Evolutionary conservation across 768 basidiomycete species (phyloP), one percentile per base, ranked within the genome.

Genomic region (Pleurotus pulmonarius): DNA sequence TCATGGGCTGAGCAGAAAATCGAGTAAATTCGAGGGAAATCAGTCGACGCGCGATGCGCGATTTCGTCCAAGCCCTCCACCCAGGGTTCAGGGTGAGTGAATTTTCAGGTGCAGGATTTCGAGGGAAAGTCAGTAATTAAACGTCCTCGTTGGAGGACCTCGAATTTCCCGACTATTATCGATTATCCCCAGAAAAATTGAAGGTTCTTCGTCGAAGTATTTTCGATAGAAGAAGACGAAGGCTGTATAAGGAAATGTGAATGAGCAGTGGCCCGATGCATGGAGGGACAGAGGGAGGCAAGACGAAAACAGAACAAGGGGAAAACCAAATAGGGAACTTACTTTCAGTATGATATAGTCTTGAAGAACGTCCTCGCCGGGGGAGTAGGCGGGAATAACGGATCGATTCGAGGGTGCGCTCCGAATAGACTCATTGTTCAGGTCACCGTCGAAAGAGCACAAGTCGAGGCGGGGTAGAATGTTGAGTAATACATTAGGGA

Each of bases 161-260:
- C 18, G 29, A 29, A 29, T 29, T 29, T 29, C 29, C 29, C 9
- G 29, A 29, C 41, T 20, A 37, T 16, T 37, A 13, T 4, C n/a
- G 29, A 16, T 34, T 49, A 15, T 29, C 49, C 11, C 20, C 29
- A 29, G 29, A 29, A 29, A 29, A 29, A 47, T 15, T 22, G 26
- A n/a, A 20, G 15, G 8, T n/a, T 16, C 22, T 29, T 37, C 34
- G 29, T 20, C 25, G 26, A 16, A 18, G 46, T 22, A 48, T 15
- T 15, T 22, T 8, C 18, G 46, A 48, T 25, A 34, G n/a, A n/a
- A 37, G 22, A 5, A n/a, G 49, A 15, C 16, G 20, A 29, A 8
- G 12, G 29, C 49, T 38, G n/a, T 29, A 37, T 49, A 26, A 49
- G 49, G 49, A 29, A 49, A 49, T 18, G 8, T 49, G 49, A 49